Base-by-base conservation (phyloP, 208 protist species). In the Trichomonas tenax region DNA sequence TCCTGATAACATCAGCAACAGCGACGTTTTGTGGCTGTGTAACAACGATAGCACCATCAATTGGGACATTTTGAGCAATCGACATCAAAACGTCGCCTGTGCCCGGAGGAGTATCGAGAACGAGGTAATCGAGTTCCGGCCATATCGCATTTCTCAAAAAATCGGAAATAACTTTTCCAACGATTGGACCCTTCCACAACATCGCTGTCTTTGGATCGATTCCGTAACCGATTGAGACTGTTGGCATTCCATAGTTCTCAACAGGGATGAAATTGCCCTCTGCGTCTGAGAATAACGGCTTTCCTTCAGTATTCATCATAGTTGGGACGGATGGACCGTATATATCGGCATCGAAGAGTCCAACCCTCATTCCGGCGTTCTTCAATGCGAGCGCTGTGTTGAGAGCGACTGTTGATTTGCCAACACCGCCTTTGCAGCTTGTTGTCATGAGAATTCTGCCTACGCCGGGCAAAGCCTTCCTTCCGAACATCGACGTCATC, bases 21-120 rank as follows among this genome's bases (percentile, higher is more conserved):
- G 72, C 48, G n/a, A 97, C 90, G 49, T 84, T 2, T 63, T 97
- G 96, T 40, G 97, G 97, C 36, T 96, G 97, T 21, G 96, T 97
- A 38, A 97, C 97, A 3, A 97, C 81, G 8, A 97, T 38, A 21
- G 89, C 93, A n/a, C 81, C 86, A 40, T 96, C 82, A 26, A 97
- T 88, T 21, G 86, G 44, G 38, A 96, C 63, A 41, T 93, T 82
- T 96, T 97, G 97, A 34, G 44, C 51, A 15, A 97, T 89, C 9
- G 96, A 96, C 34, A 97, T 96, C 0, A 97, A 96, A 49, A 97
- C 96, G 96, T 98, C 97, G 72, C 97, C 96, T 36, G 97, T 98
- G 23, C 97, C 97, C 31, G 97, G 97, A 8, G 97, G 97, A 58
- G 97, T 96, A 96, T 98, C 97, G 45, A 98, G 58, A 17, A 98